Evolutionary conservation across 768 basidiomycete genomes (phyloP), one percentile per base, ranked within the genome.

Genomic region (Xerocomellus intermedius): DNA sequence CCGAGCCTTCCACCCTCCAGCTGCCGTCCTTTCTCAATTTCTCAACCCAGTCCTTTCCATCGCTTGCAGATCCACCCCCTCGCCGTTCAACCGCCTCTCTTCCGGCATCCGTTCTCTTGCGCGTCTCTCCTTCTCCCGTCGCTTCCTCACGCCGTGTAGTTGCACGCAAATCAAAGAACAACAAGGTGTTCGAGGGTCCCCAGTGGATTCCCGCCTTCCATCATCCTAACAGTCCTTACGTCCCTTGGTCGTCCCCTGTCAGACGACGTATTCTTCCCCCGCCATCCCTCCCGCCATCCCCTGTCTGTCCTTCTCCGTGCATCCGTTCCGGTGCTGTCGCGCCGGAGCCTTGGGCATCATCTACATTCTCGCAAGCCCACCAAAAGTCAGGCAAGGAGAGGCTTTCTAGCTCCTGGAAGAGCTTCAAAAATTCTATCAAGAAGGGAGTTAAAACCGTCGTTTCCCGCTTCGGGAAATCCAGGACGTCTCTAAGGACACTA

Each of bases 191-290:
- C 44, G 65, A 65, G 55, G 70, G 71, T 48, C 67, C 68, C 3
- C 63, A 67, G 37, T 71, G 68, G 60, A 67, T 75, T 33, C 73
- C 77, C 8, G 68, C 74, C 24, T 71, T 79, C 32, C 73, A 73
- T 39, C 78, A 82, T 64, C 79, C 80, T 7, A 81, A 81, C 48
- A 80, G 77, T 62, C 81, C 81, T n/a, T 82, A 82, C 49, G 76
- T 80, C 6, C 81, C 81, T 9, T 82, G 79, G 80, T 61, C 73
- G 6, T 64, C 71, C 28, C 67, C 74, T 24, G 67, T 64, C 72
- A 82, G 64, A 69, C 82, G 53, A 53, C 72, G 67, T 58, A 75
- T 73, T 60, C 74, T 73, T 55, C 75, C 59, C 50, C 79, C 78
- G 19, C 57, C 62, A 42, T 69, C 69, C 24, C 24, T 24, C 24